Conservation (phyloP, 805 yeast species). For the Wickerhamomyces ciferrii region DNA sequence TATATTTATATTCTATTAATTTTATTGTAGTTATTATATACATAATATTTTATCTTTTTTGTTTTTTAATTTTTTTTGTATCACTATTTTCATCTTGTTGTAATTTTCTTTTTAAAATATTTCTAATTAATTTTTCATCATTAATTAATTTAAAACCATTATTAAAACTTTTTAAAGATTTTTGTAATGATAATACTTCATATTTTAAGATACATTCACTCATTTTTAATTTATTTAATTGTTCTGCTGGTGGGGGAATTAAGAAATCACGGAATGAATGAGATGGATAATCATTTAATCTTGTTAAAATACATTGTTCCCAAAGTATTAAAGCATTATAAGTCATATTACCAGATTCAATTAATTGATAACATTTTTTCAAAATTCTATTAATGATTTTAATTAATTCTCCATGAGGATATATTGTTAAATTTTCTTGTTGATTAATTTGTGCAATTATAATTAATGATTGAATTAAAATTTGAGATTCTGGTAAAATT, state of each 20-base stretch:
- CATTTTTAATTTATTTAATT: slow-evolving; percentile 29
- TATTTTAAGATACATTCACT: slow-evolving; percentile 51
- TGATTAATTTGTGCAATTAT: slow-evolving; percentile 25
- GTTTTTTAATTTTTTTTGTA: slow-evolving; percentile 23
- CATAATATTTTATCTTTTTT: slow-evolving; percentile 8
- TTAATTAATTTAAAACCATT: slow-evolving; percentile 38
- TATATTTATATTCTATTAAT: neutral
- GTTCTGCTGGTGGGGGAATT: slow-evolving; percentile 12
- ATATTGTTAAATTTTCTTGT: slow-evolving; percentile 11
- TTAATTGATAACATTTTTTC: slow-evolving; percentile 55
- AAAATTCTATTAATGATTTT: slow-evolving; percentile 41
- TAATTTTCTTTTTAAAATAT: slow-evolving; percentile 55
- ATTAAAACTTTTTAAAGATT: slow-evolving; percentile 25
- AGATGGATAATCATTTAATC: slow-evolving; percentile 44
- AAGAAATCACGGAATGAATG: slow-evolving; percentile 22
- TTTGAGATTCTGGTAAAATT: slow-evolving; percentile 50
- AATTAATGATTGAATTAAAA: slow-evolving; percentile 49
- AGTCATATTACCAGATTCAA: slow-evolving; percentile 45
- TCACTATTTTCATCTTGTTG: too few relatives aligned
- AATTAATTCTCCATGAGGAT: slow-evolving; percentile 13
- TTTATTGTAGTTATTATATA: neutral
- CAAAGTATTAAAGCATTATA: slow-evolving; percentile 21
- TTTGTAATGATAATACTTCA: slow-evolving; percentile 47
- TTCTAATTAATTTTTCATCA: slow-evolving; percentile 55
- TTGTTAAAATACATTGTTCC: slow-evolving; percentile 20